Evolutionary conservation across 257 asterid species (phyloP).

Genomic region (Ajuga chamaepitys): DNA sequence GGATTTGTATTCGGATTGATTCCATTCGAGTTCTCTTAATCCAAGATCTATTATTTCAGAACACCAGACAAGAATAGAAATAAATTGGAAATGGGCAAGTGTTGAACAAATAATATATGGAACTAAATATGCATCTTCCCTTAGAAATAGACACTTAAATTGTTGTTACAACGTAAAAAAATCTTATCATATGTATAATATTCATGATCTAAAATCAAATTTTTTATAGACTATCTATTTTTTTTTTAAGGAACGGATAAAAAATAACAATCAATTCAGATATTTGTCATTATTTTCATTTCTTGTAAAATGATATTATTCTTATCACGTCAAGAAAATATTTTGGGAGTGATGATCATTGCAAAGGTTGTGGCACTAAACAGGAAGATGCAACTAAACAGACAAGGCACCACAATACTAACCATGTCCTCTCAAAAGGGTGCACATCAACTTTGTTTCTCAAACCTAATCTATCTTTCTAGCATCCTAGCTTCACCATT

Average conservation of each 20-base stretch:
- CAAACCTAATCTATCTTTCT: constrained; percentile 14
- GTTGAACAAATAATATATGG: too few species aligned
- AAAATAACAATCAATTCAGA: neutral
- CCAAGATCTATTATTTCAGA: too few species aligned
- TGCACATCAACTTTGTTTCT: constrained; percentile 26
- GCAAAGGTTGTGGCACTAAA: constrained; percentile 1
- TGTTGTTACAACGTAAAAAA: too few species aligned
- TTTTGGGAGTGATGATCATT: constrained; percentile 8
- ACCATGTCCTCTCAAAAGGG: constrained; percentile 36
- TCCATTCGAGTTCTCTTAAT: too few species aligned
- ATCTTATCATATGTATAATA: too few species aligned
- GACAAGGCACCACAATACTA: constrained; percentile 24
- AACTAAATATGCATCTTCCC: too few species aligned
- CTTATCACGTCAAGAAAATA: constrained; percentile 33
- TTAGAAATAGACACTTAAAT: too few species aligned
- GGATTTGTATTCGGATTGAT: too few species aligned
- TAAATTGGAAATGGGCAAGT: too few species aligned
- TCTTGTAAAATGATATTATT: constrained; percentile 20
- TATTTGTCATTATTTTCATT: constrained; percentile 9
- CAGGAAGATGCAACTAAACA: constrained; percentile 22
- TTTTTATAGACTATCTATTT: neutral
- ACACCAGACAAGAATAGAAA: too few species aligned
- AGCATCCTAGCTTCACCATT: constrained; percentile 17
- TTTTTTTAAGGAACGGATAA: too few species aligned
- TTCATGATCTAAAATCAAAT: too few species aligned